Base-by-base conservation (phyloP, 306 rosid species). In the Mucuna pruriens region DNA sequence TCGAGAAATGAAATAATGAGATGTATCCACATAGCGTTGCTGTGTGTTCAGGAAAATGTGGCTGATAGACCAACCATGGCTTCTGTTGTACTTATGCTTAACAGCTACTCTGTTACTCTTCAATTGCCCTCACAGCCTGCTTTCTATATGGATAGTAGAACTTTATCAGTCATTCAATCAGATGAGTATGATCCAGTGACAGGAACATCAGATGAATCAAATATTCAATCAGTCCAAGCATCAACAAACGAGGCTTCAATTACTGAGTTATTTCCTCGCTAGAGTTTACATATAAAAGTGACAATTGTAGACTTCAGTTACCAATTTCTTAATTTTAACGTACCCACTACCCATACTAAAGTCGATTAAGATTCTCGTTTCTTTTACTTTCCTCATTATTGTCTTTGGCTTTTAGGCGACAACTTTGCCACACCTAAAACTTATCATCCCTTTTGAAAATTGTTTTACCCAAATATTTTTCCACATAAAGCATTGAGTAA, bases 1-100 rank as follows among this genome's bases (percentile, higher is more conserved):
- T 63, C 77, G 17, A 61, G 52, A 9, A 52, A 39, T 49, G 87
- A 90, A 77, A 66, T 80, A 34, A 77, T 62, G 23, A 86, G 89
- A 84, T 87, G 90, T 73, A 82, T 91, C 60, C 92, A 89, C 65
- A 76, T 91, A 8, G 95, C 89, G 0, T 63, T 91, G 23, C 80
- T 87, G 0, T 89, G 90, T 61, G 84, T 83, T 48, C 92, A 89
- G 82, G 92, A 86, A 70, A 81, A 86, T 51, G 57, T 51, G 52
- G 71, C 3, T 40, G 83, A 73, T 23, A 87, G 92, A 78, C 94
- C 90, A 76, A 87, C 85, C n/a, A 90, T 90, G 90, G 16, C 75
- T 29, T 25, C 85, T 0, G 57, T 88, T 26, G 65, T 38, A 42
- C 77, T 86, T 12, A 88, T 81, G 89, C 88, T 86, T 22, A 81